phyloP scores from a whole-genome alignment of 2,329 filamentous ascomycete genomes.

The Alternaria triticimaculans region DNA sequence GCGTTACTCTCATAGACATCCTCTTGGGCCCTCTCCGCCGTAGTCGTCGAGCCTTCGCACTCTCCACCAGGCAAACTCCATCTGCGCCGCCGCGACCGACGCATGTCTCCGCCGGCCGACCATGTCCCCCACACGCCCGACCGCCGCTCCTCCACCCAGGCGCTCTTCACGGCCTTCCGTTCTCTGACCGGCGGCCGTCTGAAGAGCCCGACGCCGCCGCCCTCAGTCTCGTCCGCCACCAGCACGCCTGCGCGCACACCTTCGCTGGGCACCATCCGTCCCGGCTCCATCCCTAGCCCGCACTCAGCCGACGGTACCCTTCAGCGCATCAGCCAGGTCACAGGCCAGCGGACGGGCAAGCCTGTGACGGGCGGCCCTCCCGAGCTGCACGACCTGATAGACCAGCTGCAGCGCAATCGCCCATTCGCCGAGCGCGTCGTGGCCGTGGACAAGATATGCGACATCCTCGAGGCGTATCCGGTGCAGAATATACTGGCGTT shows the following conservation, averaged over 20 bases:
- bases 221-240: constrained; percentile 39
- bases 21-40: constrained; percentile 5
- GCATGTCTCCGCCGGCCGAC: constrained; percentile 48
- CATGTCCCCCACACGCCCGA: constrained; percentile 48
- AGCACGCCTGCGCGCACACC: constrained; percentile 40
- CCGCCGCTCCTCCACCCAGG: constrained; percentile 47
- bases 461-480: constrained; percentile 44
- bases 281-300: constrained; percentile 31
- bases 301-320: constrained; percentile 36
- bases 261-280: constrained; percentile 31
- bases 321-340: constrained; percentile 34
- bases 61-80: background rate
- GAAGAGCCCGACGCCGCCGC: constrained; percentile 42
- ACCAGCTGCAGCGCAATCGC: constrained; percentile 35
- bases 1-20: constrained; percentile 19
- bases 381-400: constrained; percentile 42
- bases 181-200: constrained; percentile 44
- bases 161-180: constrained; percentile 48
- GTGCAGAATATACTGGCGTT: constrained; percentile 46
- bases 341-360: constrained; percentile 23
- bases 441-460: constrained; percentile 43
- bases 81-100: constrained; percentile 24
- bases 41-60: background rate
- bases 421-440: constrained; percentile 38
- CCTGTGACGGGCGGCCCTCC: constrained; percentile 46